Percentiles rank a stretch among this genome's conserved stretches.
Conservation (phyloP, 2,329 filamentous ascomycete genomes). For the Hypoxylon sp. region DNA sequence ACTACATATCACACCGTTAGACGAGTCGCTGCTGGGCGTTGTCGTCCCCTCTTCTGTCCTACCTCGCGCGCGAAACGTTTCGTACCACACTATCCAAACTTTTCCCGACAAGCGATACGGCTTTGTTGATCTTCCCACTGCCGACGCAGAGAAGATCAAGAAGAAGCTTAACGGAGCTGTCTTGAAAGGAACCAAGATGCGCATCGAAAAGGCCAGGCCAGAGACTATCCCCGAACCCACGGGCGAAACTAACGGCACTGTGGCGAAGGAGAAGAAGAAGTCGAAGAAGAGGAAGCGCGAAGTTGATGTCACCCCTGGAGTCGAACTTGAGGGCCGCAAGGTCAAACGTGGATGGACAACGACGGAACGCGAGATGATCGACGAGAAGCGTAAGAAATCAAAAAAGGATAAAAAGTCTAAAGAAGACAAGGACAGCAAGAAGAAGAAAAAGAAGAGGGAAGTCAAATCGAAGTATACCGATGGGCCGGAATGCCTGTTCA, state of each 20-base stretch:
- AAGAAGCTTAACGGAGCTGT: conserved; percentile 91
- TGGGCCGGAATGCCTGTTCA: conserved; percentile 86
- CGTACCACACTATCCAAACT: conserved; percentile 87
- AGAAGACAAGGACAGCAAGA: conserved; percentile 67
- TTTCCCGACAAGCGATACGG: conserved; percentile 94
- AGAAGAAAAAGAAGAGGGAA: conserved; percentile 70
- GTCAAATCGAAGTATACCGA: conserved; percentile 79
- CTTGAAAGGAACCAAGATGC: conserved; percentile 87
- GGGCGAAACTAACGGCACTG: conserved; percentile 54
- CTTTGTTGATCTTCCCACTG: conserved; percentile 84
- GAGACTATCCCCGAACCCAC: conserved; percentile 65
- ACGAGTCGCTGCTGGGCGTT: conserved; percentile 78
- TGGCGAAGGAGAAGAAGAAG: conserved; percentile 58
- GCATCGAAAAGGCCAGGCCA: conserved; percentile 84
- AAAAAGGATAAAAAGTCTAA: conserved; percentile 57
- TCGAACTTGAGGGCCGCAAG: conserved; percentile 81
- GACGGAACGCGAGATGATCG: conserved; percentile 65
- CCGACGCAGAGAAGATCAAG: conserved; percentile 90
- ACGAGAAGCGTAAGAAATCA: conserved; percentile 63
- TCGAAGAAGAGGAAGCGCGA: conserved; percentile 68
- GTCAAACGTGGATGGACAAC: conserved; percentile 94
- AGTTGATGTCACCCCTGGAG: conserved; percentile 71
- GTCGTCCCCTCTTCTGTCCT: conserved; percentile 79
- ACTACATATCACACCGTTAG: conserved; percentile 91
- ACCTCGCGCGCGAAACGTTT: conserved; percentile 80